phyloP scores from a whole-genome alignment of 306 rosid species.

The Vigna nakashimae region DNA sequence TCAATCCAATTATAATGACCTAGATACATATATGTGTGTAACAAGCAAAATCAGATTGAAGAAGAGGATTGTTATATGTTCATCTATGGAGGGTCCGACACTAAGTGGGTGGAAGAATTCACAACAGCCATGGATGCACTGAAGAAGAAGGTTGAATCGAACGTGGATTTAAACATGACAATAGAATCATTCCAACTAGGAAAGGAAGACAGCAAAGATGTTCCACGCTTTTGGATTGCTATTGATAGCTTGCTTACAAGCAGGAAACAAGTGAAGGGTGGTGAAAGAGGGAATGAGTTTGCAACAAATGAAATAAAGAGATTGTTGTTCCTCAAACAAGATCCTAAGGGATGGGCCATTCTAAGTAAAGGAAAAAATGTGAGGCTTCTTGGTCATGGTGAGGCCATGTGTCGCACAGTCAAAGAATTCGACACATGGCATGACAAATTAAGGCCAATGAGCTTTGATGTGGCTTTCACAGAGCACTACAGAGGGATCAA shows the following conservation, averaged over 20 bases:
- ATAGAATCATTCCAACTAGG: conserved; percentile 38
- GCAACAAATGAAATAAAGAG: conserved; percentile 30
- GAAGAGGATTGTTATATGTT: conserved; percentile 39
- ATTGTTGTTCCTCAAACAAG: conserved; percentile 38
- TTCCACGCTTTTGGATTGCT: conserved; percentile 33
- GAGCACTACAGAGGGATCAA: conserved; percentile 24
- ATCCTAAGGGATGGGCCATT: conserved; percentile 42
- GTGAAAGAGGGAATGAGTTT: conserved; percentile 10
- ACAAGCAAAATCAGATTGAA: conserved; percentile 21
- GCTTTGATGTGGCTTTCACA: conserved; percentile 42
- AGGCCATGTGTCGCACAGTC: not conserved
- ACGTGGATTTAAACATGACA: not conserved
- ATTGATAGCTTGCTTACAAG: conserved; percentile 35
- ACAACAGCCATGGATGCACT: not conserved
- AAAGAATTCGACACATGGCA: conserved; percentile 25
- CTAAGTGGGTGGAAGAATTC: conserved; percentile 16
- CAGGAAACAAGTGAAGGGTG: conserved; percentile 4
- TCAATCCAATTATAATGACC: not conserved
- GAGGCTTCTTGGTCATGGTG: conserved; percentile 41
- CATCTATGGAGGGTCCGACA: conserved; percentile 39
- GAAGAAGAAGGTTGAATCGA: not conserved
- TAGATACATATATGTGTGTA: not conserved
- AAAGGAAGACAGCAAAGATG: not conserved
- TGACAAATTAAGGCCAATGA: not conserved
- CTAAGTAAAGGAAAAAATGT: conserved; percentile 47